Percentiles rank a stretch among this genome's conserved stretches.
Conservation (phyloP, 129 eudicot species). For the Arctium lappa region DNA sequence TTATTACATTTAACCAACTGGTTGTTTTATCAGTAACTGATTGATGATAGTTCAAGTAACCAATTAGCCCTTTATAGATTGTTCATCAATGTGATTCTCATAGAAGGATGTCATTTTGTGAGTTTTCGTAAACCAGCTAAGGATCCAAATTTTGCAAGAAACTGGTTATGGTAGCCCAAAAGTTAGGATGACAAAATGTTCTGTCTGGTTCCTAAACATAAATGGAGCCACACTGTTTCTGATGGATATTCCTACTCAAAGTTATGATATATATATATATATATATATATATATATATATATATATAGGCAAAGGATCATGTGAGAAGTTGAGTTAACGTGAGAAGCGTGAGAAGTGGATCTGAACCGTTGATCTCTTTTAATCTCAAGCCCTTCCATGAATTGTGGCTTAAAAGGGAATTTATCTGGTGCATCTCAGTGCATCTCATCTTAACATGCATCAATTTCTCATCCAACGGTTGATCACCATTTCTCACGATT, state of each 20-base stretch:
- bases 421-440: too few species aligned
- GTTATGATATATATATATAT: too few species aligned
- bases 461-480: too few species aligned
- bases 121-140: neutral
- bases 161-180: neutral
- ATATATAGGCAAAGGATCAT: too few species aligned
- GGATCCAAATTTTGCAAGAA: neutral
- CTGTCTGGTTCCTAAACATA: neutral
- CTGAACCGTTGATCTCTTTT: too few species aligned
- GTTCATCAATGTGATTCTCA: neutral
- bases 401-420: too few species aligned
- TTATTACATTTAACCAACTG: neutral
- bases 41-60: neutral
- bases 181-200: neutral
- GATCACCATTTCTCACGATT: too few species aligned
- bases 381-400: too few species aligned
- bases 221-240: neutral
- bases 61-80: neutral
- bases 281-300: too few species aligned
- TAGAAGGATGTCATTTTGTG: neutral
- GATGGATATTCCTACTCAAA: neutral
- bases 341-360: too few species aligned
- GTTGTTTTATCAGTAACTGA: neutral
- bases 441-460: too few species aligned
- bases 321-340: too few species aligned